phyloP scores from a whole-genome alignment of 1,284 basidiomycete genomes.

The Cerrena zonata region DNA sequence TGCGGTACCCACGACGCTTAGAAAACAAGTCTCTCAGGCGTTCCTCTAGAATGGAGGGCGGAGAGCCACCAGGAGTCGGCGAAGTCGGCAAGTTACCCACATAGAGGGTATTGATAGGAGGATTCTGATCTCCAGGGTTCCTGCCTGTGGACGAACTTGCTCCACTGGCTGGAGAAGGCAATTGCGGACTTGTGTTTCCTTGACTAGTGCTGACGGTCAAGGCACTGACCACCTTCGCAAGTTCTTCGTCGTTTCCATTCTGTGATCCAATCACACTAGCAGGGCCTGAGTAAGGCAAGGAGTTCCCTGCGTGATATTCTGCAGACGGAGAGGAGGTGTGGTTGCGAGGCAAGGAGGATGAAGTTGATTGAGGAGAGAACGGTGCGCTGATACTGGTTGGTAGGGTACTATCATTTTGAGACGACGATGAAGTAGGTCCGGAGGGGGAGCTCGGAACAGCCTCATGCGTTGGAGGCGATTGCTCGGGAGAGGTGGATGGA shows the following conservation, averaged over 20 bases:
- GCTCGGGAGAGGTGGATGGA: constrained; percentile 12
- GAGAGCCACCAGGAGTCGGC: constrained; percentile 56
- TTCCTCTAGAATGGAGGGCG: constrained; percentile 79
- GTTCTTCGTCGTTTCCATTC: constrained; percentile 35
- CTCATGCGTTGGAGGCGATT: constrained; percentile 10
- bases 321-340: constrained; percentile 29
- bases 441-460: constrained; percentile 12
- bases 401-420: constrained; percentile 18
- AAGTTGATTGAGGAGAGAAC: constrained; percentile 29
- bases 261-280: constrained; percentile 36
- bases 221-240: constrained; percentile 37
- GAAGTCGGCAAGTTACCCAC: constrained; percentile 88
- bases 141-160: constrained; percentile 36
- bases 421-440: constrained; percentile 16
- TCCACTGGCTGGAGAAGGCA: constrained; percentile 42
- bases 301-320: constrained; percentile 11
- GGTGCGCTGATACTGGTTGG: constrained; percentile 21
- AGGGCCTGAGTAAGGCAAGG: constrained; percentile 30
- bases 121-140: constrained; percentile 82
- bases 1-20: constrained; percentile 77
- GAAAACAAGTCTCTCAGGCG: constrained; percentile 78
- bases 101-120: constrained; percentile 90
- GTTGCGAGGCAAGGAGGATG: constrained; percentile 24
- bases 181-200: constrained; percentile 40
- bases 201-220: constrained; percentile 48